These are phyloP conservation scores for Mycena vulgaris DNA, from an alignment of 768 basidiomycete genomes.

Conservation along the genomic window DNA sequence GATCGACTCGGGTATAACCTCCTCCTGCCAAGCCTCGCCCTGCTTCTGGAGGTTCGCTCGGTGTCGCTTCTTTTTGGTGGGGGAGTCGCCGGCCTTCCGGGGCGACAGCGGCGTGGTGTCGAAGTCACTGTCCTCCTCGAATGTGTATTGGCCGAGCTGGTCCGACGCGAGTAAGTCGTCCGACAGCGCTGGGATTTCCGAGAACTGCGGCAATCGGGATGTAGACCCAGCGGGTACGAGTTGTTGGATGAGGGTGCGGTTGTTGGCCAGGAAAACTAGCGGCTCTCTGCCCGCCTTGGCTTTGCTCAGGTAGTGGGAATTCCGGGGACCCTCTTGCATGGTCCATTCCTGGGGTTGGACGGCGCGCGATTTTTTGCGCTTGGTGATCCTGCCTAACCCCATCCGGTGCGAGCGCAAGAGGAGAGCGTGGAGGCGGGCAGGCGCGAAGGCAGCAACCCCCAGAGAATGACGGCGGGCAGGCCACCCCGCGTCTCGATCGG, in stretches of 20 bases:
- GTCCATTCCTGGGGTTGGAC: not conserved
- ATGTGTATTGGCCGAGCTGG: not conserved
- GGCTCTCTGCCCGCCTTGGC: not conserved
- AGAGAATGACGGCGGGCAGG: too few relatives aligned
- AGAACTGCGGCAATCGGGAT: not conserved
- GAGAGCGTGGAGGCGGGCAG: too few relatives aligned
- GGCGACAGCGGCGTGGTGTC: not conserved
- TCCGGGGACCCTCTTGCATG: not conserved
- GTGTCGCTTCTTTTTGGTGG: not conserved
- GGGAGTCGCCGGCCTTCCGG: not conserved
- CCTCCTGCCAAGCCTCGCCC: not conserved
- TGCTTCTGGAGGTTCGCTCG: not conserved
- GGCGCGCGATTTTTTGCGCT: not conserved
- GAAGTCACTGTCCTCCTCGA: not conserved
- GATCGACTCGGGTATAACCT: not conserved
- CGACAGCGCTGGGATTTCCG: not conserved
- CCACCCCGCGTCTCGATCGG: too few relatives aligned
- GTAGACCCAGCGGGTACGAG: constrained; percentile 3
- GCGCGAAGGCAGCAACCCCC: too few relatives aligned
- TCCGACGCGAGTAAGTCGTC: not conserved
- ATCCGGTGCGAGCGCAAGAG: too few relatives aligned
- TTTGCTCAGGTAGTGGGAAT: not conserved
- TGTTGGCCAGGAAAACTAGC: not conserved
- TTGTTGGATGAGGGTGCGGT: not conserved
- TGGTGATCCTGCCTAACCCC: not conserved